Evolutionary conservation across 345 rosid species (phyloP).

Genomic region (Eucalyptus coolabah): DNA sequence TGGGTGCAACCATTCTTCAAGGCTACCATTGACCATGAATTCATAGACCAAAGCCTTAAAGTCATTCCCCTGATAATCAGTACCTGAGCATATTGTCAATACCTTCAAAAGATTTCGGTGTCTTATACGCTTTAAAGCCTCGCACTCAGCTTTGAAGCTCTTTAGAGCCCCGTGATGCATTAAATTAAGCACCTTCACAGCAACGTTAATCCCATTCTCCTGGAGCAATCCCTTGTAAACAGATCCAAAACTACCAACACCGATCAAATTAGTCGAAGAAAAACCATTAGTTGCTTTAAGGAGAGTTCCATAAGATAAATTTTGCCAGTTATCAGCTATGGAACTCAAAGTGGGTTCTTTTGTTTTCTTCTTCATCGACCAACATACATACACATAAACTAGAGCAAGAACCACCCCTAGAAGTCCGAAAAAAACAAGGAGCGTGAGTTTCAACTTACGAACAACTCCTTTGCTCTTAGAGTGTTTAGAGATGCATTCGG

Average conservation of each 20-base stretch:
- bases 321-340: fast-evolving
- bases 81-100: fast-evolving
- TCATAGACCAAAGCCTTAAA: too few species aligned
- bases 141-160: too few species aligned
- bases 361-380: background rate
- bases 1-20: too few species aligned
- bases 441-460: fast-evolving
- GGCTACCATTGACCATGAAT: too few species aligned
- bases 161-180: fast-evolving
- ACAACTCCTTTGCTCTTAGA: background rate
- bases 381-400: fast-evolving
- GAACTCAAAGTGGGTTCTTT: background rate
- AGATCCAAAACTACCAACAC: background rate
- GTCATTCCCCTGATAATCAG: too few species aligned
- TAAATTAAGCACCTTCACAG: background rate
- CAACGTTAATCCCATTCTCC: fast-evolving
- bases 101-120: too few species aligned
- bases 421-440: fast-evolving
- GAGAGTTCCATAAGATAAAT: background rate
- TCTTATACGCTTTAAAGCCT: too few species aligned
- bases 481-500: background rate
- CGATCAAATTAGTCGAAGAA: background rate
- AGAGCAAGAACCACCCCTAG: background rate
- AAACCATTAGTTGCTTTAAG: background rate
- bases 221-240: fast-evolving